Evolutionary conservation across 176 grass and related monocot genomes (phyloP).

Genomic region (Stipa capillata): DNA sequence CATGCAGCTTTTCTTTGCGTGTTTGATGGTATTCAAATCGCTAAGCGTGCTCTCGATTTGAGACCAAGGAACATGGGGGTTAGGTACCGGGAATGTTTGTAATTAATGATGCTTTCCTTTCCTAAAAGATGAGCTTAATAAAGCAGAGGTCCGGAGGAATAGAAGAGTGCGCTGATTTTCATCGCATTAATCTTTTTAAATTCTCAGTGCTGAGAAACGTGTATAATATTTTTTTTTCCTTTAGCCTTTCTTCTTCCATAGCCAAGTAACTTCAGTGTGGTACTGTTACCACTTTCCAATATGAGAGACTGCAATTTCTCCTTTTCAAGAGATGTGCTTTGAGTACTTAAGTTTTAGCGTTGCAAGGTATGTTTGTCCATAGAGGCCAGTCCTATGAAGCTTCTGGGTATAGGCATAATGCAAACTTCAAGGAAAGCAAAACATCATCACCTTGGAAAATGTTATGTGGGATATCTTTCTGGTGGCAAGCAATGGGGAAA

Average conservation of each 20-base stretch:
- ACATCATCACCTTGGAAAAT: not conserved
- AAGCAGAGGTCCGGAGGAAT: conserved; percentile 20
- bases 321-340: conserved; percentile 15
- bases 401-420: not conserved
- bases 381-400: not conserved
- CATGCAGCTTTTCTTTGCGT: conserved; percentile 5
- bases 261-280: conserved; percentile 21
- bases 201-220: conserved; percentile 19
- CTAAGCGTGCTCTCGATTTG: not conserved
- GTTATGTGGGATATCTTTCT: not conserved
- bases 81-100: conserved; percentile 39
- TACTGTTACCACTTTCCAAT: conserved; percentile 13
- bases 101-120: conserved; percentile 36
- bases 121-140: conserved; percentile 34
- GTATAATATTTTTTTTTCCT: not conserved
- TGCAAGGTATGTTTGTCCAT: not conserved
- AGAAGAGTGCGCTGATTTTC: conserved; percentile 9
- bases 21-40: conserved; percentile 13
- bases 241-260: conserved; percentile 34
- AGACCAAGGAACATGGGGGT: conserved; percentile 29
- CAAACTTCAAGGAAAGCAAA: conserved; percentile 10
- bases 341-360: conserved; percentile 18
- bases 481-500: not conserved
- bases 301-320: not conserved
- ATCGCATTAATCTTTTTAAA: conserved; percentile 14